Base-by-base conservation (phyloP, 2,329 filamentous ascomycete genomes). In the Alternaria longipes region DNA sequence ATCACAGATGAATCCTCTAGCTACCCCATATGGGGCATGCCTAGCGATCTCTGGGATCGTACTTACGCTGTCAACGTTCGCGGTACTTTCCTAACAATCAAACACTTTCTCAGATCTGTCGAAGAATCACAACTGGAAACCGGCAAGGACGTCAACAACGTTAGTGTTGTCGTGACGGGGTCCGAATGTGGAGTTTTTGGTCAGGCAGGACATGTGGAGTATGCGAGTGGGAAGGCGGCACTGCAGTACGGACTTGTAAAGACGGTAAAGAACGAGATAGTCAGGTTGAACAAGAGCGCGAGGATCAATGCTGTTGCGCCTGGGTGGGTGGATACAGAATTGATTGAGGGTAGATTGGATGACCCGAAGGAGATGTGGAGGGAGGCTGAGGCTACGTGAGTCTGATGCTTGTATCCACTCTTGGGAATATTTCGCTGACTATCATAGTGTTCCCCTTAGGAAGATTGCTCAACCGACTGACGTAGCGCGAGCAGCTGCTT, bases 221-320 rank as follows among this genome's bases (percentile, higher is more conserved):
- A 85, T 71, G 83, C 83, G 7, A 80, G 78, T 44, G 83, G 84
- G 1, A 73, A 76, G 56, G 70, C 84, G 4, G 84, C 80, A 3
- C 62, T 86, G 50, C 84, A 86, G 63, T 85, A 86, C 72, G 84
- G 83, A 0, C 76, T 87, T 8, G 80, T 87, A 6, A 79, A 78
- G 36, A 82, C 79, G 0, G 83, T 86, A 11, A 86, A 86, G 74
- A 85, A 86, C 56, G 84, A 87, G 63, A 85, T 87, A 54, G 80
- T 84, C 8, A 78, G 79, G 9, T 67, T 87, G 55, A 86, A 86
- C 57, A 67, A 74, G 1, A 82, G 80, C 56, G 85, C 81, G 9
- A 76, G 84, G 18, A 84, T 86, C 60, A 86, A 86, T 74, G 82
- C 83, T 50, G 82, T 86, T 5, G 81, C 82, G 7, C 81, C 82